Base-by-base conservation (phyloP, 331 rosid genomes). In the Quercus phellos region DNA sequence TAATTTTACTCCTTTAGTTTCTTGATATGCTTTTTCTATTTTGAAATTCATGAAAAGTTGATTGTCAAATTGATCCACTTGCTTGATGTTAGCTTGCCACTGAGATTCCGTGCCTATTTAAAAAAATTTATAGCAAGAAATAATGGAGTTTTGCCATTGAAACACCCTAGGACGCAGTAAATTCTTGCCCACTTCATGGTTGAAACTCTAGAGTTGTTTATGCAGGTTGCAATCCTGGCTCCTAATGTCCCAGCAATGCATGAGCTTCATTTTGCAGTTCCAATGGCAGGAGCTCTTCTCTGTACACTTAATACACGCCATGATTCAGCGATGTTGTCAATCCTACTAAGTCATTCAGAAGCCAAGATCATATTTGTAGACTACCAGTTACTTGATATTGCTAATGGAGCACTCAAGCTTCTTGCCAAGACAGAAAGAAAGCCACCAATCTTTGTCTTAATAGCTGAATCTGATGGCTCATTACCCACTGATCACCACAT, bases 261-360 rank as follows among this genome's bases (percentile, higher is more conserved):
- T 60, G 97, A 92, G 87, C 79, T 92, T 53, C 97, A 92, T 78
- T 92, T 90, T 74, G 94, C 91, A 42, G 97, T 84, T 50, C 97
- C 94, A 74, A 92, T 92, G 94, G 89, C 97, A 0, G 93, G 94
- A 51, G 93, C 87, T 59, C 75, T 92, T 76, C 85, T 92, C 4
- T 85, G 93, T n/a, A 79, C 93, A 16, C 87, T 92, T 35, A 92
- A 92, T 56, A 51, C 91, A 22, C 97, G 97, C 21, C 81, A 78
- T n/a, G 93, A 90, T 60, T 87, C 85, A 21, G 16, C 84, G 3
- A 85, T 81, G 84, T 55, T 84, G 35, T 85, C 93, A 53, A 30
- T 66, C 64, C 81, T 88, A 4, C 55, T 90, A 4, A 74, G 77
- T 56, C 97, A 90, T 75, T 90, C 97, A 6, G 81, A 83, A 38